These are phyloP conservation scores for Penicillium arizonense DNA, from an alignment of 495 filamentous ascomycete genomes.

Conservation along the genomic window DNA sequence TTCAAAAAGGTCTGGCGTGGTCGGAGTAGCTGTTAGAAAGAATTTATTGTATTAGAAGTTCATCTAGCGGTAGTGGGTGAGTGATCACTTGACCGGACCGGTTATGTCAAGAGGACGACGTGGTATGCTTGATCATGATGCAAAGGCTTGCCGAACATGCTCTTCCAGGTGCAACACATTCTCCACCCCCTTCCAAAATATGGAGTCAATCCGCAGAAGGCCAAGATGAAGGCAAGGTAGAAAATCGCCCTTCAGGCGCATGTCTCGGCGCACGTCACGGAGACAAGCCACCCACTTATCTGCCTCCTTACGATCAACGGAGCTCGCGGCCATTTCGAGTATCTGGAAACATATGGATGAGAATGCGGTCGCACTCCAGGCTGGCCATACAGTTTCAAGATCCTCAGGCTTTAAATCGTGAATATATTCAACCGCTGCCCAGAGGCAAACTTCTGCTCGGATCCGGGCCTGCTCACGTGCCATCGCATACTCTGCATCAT, in stretches of 20 bases:
- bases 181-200: constrained; percentile 3
- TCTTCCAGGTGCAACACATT: constrained; percentile 3
- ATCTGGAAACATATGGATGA: constrained; percentile 4
- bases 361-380: constrained; percentile 2
- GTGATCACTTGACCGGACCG: neutral
- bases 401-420: neutral
- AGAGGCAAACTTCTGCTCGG: neutral
- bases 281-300: neutral
- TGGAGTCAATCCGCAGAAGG: constrained; percentile 2
- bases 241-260: constrained; percentile 4
- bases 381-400: constrained; percentile 1
- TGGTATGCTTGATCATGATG: neutral
- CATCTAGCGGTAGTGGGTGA: too few relatives aligned
- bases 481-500: neutral
- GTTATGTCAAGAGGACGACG: neutral
- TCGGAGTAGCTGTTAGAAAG: too few relatives aligned
- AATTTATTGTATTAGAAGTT: too few relatives aligned
- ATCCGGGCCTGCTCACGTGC: neutral
- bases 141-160: constrained; percentile 1
- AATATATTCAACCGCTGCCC: neutral
- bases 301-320: neutral
- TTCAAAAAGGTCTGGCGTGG: too few relatives aligned
- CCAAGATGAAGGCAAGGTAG: constrained; percentile 3
- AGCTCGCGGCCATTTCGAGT: neutral
- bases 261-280: neutral